Conservation (phyloP, 352 stramenopile species). For the Phytophthora lateralis region DNA sequence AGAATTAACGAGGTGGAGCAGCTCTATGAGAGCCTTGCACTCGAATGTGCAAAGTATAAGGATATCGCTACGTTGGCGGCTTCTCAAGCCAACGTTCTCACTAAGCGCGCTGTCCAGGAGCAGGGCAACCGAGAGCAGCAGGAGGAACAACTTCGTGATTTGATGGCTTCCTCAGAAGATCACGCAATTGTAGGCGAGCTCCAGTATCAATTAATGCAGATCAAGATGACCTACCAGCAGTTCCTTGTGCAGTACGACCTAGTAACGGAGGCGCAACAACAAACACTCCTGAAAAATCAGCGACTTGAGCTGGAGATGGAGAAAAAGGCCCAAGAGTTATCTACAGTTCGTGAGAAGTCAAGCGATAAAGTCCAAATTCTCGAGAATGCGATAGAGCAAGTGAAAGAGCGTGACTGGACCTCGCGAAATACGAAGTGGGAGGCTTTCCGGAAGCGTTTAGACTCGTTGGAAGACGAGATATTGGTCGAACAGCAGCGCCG, state of each 20-base stretch:
- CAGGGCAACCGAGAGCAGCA: constrained; percentile 59
- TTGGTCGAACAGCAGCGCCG: constrained; percentile 55
- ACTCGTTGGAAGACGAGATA: constrained; percentile 70
- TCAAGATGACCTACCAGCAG: constrained; percentile 86
- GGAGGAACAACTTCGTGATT: constrained; percentile 66
- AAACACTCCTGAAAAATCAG: constrained; percentile 55
- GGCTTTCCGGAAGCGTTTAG: constrained; percentile 71
- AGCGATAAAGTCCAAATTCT: constrained; percentile 45
- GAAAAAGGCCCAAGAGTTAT: constrained; percentile 41
- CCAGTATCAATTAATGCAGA: constrained; percentile 90
- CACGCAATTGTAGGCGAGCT: constrained; percentile 90
- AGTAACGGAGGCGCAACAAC: constrained; percentile 55
- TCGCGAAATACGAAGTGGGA: constrained; percentile 73
- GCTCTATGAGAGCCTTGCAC: constrained; percentile 67
- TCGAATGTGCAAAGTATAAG: constrained; percentile 69
- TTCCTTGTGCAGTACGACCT: constrained; percentile 75
- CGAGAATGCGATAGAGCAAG: constrained; percentile 48
- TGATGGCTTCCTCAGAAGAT: constrained; percentile 87
- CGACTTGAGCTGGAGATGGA: constrained; percentile 68
- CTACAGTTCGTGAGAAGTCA: constrained; percentile 41
- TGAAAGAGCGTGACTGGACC: constrained; percentile 65
- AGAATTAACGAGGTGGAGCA: constrained; percentile 79
- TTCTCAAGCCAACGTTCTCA: constrained; percentile 64
- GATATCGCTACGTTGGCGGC: constrained; percentile 67
- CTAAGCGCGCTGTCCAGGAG: constrained; percentile 42